Evolutionary conservation across 306 rosid genomes (phyloP), one percentile per base, ranked within the genome.

Genomic region (Prunus mume): DNA sequence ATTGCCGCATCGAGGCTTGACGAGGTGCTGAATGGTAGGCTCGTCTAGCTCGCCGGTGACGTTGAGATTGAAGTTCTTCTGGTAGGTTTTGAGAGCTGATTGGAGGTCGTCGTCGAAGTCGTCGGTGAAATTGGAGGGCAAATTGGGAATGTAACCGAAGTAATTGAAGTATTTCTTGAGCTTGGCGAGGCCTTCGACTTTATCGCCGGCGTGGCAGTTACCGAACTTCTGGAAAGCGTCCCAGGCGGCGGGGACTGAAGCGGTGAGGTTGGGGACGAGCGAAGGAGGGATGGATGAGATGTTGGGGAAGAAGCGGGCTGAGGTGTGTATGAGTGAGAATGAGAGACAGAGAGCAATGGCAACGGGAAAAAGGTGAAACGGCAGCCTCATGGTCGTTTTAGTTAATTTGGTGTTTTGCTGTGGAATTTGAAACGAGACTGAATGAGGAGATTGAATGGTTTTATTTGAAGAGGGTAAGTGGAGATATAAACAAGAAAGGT

Each of bases 11-110:
- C 97, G 84, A 0, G 97, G 93, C 0, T 38, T 80, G 2, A 84
- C 78, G 7, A 95, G 78, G 67, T 83, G 88, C 0, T 69, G 20
- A 13, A 92, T 61, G 5, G 97, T 95, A 45, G 38, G 30, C 2
- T 56, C 57, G 55, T 95, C 97, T 5, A 92, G 91, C 30, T 85
- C 72, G 19, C 97, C 97, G 15, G 97, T 87, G 68, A 84, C 74
- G 74, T 93, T 90, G 79, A 93, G 92, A 61, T 95, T 95, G 92
- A 95, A 95, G 62, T 95, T 95, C 62, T 80, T 83, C 63, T 95
- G 98, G 83, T 90, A 95, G 0, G 86, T 75, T 0, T 69, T 72
- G 3, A 94, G 30, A 30, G 97, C 97, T 2, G 88, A 65, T 49
- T 87, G 79, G 0, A 92, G 80, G 0, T 69, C 73, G 1, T 81